Conservation (phyloP, 2,329 filamentous ascomycete species). For the Fusarium mundagurra region DNA sequence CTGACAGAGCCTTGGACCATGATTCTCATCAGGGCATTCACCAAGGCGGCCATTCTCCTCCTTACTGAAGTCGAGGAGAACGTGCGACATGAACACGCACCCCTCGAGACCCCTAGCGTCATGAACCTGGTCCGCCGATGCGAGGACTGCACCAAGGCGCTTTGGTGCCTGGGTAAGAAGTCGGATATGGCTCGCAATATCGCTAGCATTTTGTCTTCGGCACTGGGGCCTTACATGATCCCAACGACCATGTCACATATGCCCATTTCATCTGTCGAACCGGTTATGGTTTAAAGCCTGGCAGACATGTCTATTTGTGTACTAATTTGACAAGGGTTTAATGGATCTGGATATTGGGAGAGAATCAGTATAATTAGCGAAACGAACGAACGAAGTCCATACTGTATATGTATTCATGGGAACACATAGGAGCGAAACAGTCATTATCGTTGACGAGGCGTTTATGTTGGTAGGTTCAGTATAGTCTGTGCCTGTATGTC, state of each 20-base stretch:
- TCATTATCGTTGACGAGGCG: constrained; percentile 7
- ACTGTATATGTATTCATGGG: constrained; percentile 16
- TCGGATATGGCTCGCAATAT: constrained; percentile 57
- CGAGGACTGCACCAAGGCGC: constrained; percentile 60
- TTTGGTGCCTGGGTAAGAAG: constrained; percentile 65
- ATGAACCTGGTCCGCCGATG: constrained; percentile 49
- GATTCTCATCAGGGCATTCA: constrained; percentile 63
- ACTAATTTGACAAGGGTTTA: background rate
- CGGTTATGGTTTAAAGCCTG: constrained; percentile 24
- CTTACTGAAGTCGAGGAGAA: constrained; percentile 49
- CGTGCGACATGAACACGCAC: constrained; percentile 38
- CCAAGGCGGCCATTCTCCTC: constrained; percentile 54
- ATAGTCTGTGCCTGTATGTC: background rate
- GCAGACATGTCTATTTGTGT: background rate
- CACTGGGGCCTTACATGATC: constrained; percentile 41
- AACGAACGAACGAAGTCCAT: constrained; percentile 4
- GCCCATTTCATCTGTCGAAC: constrained; percentile 23
- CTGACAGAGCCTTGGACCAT: constrained; percentile 69
- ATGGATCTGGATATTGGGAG: constrained; percentile 3
- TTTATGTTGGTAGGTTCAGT: background rate
- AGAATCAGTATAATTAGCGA: constrained; percentile 14
- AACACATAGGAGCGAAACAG: constrained; percentile 8
- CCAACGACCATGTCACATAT: constrained; percentile 29
- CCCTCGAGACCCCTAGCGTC: constrained; percentile 36
- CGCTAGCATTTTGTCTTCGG: constrained; percentile 40